These are phyloP conservation scores for Simmondsia chinensis DNA, from an alignment of 148 eudicot species.

Conservation along the genomic window DNA sequence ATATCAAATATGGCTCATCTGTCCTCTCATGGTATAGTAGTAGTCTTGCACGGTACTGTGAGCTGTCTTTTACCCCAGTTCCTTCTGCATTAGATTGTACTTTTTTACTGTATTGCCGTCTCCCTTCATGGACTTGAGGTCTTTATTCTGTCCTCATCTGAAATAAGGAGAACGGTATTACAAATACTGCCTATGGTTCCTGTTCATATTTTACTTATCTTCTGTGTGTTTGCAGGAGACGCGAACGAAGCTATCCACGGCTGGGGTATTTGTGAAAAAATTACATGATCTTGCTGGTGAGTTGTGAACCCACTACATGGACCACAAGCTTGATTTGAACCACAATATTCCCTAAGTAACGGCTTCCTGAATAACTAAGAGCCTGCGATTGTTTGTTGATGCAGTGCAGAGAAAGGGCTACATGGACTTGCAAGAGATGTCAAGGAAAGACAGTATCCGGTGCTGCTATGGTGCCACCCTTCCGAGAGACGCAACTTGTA, in stretches of 20 bases:
- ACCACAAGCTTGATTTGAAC: not conserved
- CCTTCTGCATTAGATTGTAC: too few species aligned
- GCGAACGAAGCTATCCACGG: slow-evolving; percentile 35
- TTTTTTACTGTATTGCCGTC: too few species aligned
- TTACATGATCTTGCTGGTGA: slow-evolving; percentile 58
- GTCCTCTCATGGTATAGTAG: too few species aligned
- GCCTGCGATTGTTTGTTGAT: slow-evolving; percentile 5
- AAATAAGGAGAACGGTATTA: too few species aligned
- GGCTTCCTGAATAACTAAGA: slow-evolving; percentile 1
- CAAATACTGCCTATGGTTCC: not conserved
- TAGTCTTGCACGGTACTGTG: too few species aligned
- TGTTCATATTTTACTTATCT: not conserved
- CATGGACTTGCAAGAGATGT: slow-evolving; percentile 40
- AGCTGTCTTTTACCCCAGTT: too few species aligned
- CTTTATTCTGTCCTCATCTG: too few species aligned
- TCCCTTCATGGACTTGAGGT: too few species aligned
- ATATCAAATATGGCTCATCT: too few species aligned
- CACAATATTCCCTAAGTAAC: too few species aligned
- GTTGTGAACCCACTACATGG: not conserved
- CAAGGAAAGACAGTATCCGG: slow-evolving; percentile 28
- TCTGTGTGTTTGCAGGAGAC: slow-evolving; percentile 28
- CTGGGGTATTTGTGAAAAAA: slow-evolving; percentile 43
- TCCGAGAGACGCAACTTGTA: slow-evolving; percentile 43
- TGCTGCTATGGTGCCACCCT: slow-evolving; percentile 51
- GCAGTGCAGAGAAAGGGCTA: slow-evolving; percentile 66